These are phyloP conservation scores for Conoideocrella luteorostrata DNA, from an alignment of 2,329 filamentous ascomycete species.

Conservation along the genomic window DNA sequence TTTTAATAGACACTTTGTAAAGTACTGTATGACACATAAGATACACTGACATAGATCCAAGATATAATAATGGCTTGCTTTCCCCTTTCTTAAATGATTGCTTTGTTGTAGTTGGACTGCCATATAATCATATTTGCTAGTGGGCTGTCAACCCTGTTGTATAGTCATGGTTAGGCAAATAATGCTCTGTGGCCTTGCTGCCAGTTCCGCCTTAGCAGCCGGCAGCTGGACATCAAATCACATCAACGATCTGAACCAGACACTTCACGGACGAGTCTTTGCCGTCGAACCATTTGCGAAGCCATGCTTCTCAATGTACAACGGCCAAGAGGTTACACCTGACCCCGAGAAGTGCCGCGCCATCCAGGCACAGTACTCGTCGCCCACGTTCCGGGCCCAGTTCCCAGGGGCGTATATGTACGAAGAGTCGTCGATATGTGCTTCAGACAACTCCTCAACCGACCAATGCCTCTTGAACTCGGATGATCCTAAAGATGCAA, in stretches of 20 bases:
- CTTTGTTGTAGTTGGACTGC: too few relatives aligned
- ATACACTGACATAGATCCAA: too few relatives aligned
- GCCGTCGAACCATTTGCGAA: slow-evolving; percentile 11
- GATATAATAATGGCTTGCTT: too few relatives aligned
- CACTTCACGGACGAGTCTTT: slow-evolving; percentile 6
- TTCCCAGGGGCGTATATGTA: slow-evolving; percentile 15
- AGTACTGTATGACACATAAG: too few relatives aligned
- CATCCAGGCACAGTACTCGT: slow-evolving; percentile 10
- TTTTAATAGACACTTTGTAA: too few relatives aligned
- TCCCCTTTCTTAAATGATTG: too few relatives aligned
- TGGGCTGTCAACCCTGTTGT: too few relatives aligned
- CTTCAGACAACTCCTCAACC: slow-evolving; percentile 9
- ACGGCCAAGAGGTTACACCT: slow-evolving; percentile 7
- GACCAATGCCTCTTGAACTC: slow-evolving; percentile 13
- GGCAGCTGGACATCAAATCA: not conserved
- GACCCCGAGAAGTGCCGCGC: slow-evolving; percentile 8
- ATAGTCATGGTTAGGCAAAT: too few relatives aligned
- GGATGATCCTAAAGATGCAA: slow-evolving; percentile 2
- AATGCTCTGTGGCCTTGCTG: not conserved
- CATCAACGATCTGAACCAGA: slow-evolving; percentile 9
- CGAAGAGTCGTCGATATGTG: slow-evolving; percentile 12
- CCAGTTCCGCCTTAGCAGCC: not conserved
- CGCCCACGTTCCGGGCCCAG: slow-evolving; percentile 8
- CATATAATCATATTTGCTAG: too few relatives aligned
- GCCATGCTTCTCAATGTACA: slow-evolving; percentile 13